These are phyloP conservation scores for Daldinia grandis DNA, from an alignment of 495 filamentous ascomycete genomes.

Conservation along the genomic window DNA sequence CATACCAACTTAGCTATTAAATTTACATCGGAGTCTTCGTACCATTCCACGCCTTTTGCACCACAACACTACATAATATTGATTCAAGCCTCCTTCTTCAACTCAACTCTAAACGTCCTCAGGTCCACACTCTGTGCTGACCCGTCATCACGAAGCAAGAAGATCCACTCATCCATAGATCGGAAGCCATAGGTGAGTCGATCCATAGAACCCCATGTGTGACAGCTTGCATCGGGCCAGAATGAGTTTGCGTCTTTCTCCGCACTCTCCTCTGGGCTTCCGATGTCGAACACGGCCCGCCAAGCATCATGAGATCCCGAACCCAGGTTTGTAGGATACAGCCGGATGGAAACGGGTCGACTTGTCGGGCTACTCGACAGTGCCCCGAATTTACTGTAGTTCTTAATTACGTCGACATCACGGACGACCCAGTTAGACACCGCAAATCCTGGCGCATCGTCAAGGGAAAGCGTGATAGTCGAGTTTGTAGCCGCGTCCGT, in stretches of 20 bases:
- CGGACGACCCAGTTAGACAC: constrained; percentile 54
- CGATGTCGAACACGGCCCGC: constrained; percentile 42
- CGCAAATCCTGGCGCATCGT: constrained; percentile 53
- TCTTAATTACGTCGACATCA: constrained; percentile 51
- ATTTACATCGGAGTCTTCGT: no score
- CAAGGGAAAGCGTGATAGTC: constrained; percentile 53
- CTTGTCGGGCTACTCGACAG: constrained; percentile 33
- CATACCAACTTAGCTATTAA: no score
- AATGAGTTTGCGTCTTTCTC: constrained; percentile 39
- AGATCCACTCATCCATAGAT: constrained; percentile 44
- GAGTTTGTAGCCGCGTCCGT: constrained; percentile 48
- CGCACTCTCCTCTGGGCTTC: constrained; percentile 37
- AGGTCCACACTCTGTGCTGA: constrained; percentile 18
- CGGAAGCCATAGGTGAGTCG: constrained; percentile 45
- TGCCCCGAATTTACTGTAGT: constrained; percentile 40
- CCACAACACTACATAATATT: no score
- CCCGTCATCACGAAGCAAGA: constrained; percentile 14
- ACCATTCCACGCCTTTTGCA: no score
- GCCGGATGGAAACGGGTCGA: constrained; percentile 29
- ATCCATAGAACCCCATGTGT: constrained; percentile 49
- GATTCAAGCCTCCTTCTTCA: constrained; percentile 10
- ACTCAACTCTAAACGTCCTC: constrained; percentile 25
- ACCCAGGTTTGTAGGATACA: constrained; percentile 46
- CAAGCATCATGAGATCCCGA: constrained; percentile 37
- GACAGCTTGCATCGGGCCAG: constrained; percentile 41